Evolutionary conservation across 192 early-diverging fungal genomes (phyloP).

Genomic region (Phlyctochytrium planicorne): DNA sequence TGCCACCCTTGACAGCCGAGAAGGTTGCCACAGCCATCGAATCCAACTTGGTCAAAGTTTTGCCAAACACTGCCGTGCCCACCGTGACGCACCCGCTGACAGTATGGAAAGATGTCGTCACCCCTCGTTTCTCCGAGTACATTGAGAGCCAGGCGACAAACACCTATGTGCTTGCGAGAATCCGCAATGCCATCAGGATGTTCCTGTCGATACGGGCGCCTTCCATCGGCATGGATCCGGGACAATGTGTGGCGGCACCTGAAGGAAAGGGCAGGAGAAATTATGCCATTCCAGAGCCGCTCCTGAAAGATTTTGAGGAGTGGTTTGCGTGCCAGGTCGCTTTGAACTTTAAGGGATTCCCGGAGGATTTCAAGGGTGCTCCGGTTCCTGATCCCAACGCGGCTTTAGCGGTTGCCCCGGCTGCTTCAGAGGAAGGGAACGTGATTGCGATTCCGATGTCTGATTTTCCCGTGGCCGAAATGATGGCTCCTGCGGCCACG

Average conservation of each 20-base stretch:
- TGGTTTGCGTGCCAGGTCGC: neutral
- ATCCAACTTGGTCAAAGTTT: too few species aligned
- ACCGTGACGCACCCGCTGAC: too few species aligned
- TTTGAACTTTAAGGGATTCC: neutral
- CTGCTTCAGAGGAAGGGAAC: neutral
- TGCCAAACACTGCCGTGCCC: too few species aligned
- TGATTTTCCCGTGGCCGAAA: neutral
- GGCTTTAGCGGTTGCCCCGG: neutral
- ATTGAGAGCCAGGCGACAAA: too few species aligned
- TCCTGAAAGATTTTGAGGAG: neutral
- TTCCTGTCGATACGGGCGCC: neutral
- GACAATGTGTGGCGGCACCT: neutral
- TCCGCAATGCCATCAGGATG: neutral
- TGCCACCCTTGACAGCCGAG: too few species aligned
- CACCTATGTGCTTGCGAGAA: neutral
- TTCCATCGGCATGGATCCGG: neutral
- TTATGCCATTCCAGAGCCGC: neutral
- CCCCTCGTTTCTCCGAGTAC: too few species aligned
- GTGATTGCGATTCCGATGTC: neutral
- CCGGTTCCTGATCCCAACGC: neutral
- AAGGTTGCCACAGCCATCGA: too few species aligned
- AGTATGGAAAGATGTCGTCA: too few species aligned
- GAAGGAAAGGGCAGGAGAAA: neutral
- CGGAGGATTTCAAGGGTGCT: neutral
- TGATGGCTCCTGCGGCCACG: neutral